Base-by-base conservation (phyloP, 192 early-diverging fungal genomes). In the Haplosporangium gracile region DNA sequence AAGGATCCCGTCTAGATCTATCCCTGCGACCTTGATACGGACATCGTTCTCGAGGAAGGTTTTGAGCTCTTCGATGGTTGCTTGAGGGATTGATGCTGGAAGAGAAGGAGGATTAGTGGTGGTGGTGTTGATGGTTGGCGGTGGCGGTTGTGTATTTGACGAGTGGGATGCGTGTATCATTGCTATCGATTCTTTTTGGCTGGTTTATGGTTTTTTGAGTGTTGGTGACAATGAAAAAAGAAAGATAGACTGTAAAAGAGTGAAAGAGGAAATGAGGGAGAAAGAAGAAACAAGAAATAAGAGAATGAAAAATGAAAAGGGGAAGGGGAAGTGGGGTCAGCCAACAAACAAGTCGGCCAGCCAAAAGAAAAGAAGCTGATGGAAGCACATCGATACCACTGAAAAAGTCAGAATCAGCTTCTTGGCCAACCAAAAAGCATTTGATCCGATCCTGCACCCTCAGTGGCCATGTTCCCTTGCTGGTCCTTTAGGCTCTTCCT, bases 1-100 rank as follows among this genome's bases (percentile, higher is more conserved):
- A n/a, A 95, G 79, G 60, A 95, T 90, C 51, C 95, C 95, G 69
- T 96, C 95, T 71, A 95, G 91, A 78, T 96, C 95, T 24, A 92
- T 90, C 24, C 87, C 87, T 5, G 95, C 93, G 16, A 96, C 90
- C 42, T 93, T 93, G 63, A 93, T 85, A 20, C 85, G 82, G 36
- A 47, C 68, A 75, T 93, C 93, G 36, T 89, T 73, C 42, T 73
- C 68, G 18, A 93, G 79, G 36, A 82, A 22, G 0, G 57, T 32
- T 10, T 80, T 79, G 42, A 91, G 32, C 9, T 84, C 81, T 38
- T 91, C 89, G 24, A 76, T 51, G 36, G 49, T 29, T 29, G 74
- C 74, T 15, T 71, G 29, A 1, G 47, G 24, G 45, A 38, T 22
- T 18, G 74, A 24, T 32, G 45, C 0, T 36, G 32, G 10, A 18